Evolutionary conservation across 164 flowering plant genomes (phyloP), one percentile per base, ranked within the genome.

Genomic region (Magnolia officinalis): DNA sequence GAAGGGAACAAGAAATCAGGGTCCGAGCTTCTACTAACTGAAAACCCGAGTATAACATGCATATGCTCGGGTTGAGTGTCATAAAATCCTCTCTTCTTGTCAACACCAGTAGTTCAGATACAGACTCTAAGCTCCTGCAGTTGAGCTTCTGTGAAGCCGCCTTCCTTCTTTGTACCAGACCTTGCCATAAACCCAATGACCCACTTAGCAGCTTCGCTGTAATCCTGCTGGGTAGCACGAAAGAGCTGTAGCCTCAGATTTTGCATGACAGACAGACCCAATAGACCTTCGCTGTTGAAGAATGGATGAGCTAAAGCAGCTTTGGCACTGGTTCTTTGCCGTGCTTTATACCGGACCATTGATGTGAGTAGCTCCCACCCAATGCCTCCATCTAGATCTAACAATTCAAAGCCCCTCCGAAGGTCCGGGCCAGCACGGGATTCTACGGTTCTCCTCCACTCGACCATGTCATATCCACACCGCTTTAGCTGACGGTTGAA

Each of bases 351-450:
- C 10, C 98, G 91, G 51, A 96, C 92, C 97, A 94, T 96, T 19
- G 98, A 94, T 23, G 95, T 90, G 52, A 96, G 80, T 74, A 96
- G 98, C 78, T 96, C 99, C 99, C 98, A 96, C 66, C 99, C 98
- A 75, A 85, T 88, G 19, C 96, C 98, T 70, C 90, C 93, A 82
- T 96, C 98, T 78, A 91, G 84, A 82, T 94, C 97, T 77, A 96
- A 83, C 82, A 96, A 74, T 82, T 94, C 92, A 72, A 96, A 91
- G 64, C 99, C 99, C 80, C 78, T 90, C 23, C 95, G 82, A 10
- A 96, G 92, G 1, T 96, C 99, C 19, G 90, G 73, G 75, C 87
- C 73, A 0, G 98, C 97, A 69, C 98, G 97, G 21, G 97, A 89
- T 83, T 92, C 99, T 20, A 89, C 89, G 8, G 75, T 82, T 63